A percentile compares a stretch with the other conserved stretches of the same genome.
Conservation (phyloP, 129 eudicot species). For the Silybum marianum region DNA sequence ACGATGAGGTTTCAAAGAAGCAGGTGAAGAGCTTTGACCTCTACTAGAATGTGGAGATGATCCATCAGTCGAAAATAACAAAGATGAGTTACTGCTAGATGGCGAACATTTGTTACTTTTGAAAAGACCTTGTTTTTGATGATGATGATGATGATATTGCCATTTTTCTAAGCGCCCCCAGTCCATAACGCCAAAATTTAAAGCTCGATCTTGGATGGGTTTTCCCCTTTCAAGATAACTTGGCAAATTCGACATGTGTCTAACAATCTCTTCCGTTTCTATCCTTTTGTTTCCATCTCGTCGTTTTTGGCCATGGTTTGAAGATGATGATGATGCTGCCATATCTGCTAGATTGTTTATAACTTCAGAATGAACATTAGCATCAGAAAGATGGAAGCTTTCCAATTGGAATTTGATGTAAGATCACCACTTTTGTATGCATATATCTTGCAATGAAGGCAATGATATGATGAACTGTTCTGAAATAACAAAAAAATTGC, state of each 20-base stretch:
- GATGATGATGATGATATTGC: conserved; percentile 37
- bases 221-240: conserved; percentile 72
- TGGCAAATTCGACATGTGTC: conserved; percentile 83
- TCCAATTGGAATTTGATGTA: conserved; percentile 34
- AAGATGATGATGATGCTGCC: conserved; percentile 43
- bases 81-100: conserved; percentile 43
- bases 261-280: conserved; percentile 74
- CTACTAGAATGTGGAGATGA: conserved; percentile 45
- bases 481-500: not conserved
- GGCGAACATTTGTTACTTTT: conserved; percentile 39
- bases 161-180: conserved; percentile 79
- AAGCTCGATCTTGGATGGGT: conserved; percentile 56
- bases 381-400: conserved; percentile 29
- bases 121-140: conserved; percentile 29
- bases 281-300: conserved; percentile 31
- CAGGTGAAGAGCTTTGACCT: conserved; percentile 45
- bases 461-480: not conserved
- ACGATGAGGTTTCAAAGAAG: conserved; percentile 31
- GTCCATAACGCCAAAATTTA: conserved; percentile 82
- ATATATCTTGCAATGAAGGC: conserved; percentile 2
- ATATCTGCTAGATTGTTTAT: conserved; percentile 33
- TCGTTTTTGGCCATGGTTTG: conserved; percentile 26
- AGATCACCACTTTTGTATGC: conserved; percentile 30
- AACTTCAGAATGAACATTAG: conserved; percentile 43
- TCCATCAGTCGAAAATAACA: conserved; percentile 48